Conservation (phyloP, 768 basidiomycete species). For the Lanmaoa pseudosensibilis region DNA sequence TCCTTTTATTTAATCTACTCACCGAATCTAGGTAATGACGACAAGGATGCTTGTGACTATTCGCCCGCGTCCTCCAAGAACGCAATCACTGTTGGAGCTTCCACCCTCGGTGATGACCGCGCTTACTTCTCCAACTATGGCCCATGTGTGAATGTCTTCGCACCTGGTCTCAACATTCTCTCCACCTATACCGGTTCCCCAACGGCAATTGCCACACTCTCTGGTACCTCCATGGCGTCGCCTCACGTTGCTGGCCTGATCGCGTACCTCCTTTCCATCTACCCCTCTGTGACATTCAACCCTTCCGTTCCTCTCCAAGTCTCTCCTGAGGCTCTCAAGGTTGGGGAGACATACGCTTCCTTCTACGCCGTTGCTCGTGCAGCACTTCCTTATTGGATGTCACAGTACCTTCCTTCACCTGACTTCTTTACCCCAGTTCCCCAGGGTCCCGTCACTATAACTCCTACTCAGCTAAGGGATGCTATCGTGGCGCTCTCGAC, state of each 20-base stretch:
- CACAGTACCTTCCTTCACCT: slow-evolving; percentile 56
- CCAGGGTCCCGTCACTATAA: slow-evolving; percentile 44
- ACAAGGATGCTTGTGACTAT: slow-evolving; percentile 87
- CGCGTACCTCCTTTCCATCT: slow-evolving; percentile 90
- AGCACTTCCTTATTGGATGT: slow-evolving; percentile 58
- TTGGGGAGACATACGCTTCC: slow-evolving; percentile 40
- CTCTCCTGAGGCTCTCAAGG: slow-evolving; percentile 36
- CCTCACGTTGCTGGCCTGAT: slow-evolving; percentile 89
- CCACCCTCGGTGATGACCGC: slow-evolving; percentile 75
- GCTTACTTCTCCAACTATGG: slow-evolving; percentile 95
- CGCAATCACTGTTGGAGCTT: slow-evolving; percentile 94
- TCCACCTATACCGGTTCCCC: slow-evolving; percentile 78
- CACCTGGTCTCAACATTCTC: slow-evolving; percentile 86
- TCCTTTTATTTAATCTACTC: background rate
- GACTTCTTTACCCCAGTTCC: slow-evolving; percentile 46
- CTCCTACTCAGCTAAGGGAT: slow-evolving; percentile 74
- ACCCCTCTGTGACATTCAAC: slow-evolving; percentile 66
- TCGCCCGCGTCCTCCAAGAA: slow-evolving; percentile 89
- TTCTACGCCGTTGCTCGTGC: slow-evolving; percentile 56
- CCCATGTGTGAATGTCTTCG: slow-evolving; percentile 89
- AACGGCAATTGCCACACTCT: slow-evolving; percentile 69
- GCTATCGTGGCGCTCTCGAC: slow-evolving; percentile 66
- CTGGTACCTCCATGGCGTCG: slow-evolving; percentile 93
- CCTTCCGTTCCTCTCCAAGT: slow-evolving; percentile 44
- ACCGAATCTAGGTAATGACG: slow-evolving; percentile 62